These are phyloP conservation scores for Candida tropicalis DNA, from an alignment of 1,139 yeast genomes.

Conservation along the genomic window DNA sequence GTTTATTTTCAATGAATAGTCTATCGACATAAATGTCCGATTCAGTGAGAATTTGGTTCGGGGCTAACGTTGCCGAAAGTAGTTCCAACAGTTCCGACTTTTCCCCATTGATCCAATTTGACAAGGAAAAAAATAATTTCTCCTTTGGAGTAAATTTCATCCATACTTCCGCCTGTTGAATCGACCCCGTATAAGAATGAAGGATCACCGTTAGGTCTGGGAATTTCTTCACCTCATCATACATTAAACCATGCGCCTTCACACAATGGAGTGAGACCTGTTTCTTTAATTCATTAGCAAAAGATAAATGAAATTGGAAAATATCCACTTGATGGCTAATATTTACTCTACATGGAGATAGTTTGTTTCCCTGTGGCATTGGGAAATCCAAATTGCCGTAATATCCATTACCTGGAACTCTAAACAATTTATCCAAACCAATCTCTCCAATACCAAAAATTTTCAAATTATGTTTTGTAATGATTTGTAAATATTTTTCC, in stretches of 20 bases:
- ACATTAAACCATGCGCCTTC: conserved; percentile 66
- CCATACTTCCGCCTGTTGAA: conserved; percentile 66
- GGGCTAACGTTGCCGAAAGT: conserved; percentile 26
- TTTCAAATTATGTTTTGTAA: conserved; percentile 22
- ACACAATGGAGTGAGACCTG: conserved; percentile 86
- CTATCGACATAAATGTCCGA: conserved; percentile 41
- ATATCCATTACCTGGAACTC: conserved; percentile 65
- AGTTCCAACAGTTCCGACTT: conserved; percentile 25
- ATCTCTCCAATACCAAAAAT: conserved; percentile 73
- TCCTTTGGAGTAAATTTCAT: conserved; percentile 24
- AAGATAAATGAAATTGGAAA: conserved; percentile 49
- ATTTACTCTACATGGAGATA: conserved; percentile 53
- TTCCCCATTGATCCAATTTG: conserved; percentile 58
- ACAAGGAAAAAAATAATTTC: conserved; percentile 56
- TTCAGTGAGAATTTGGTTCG: conserved; percentile 35
- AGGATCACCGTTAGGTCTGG: conserved; percentile 49
- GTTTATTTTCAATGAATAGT: conserved; percentile 18
- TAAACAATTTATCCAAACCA: conserved; percentile 79
- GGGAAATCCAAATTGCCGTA: conserved; percentile 37
- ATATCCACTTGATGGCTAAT: conserved; percentile 67
- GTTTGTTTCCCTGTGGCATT: conserved; percentile 17
- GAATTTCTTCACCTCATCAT: conserved; percentile 40
- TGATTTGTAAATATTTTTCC: conserved; percentile 24
- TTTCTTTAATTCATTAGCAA: conserved; percentile 51
- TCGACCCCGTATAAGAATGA: conserved; percentile 87